These are phyloP conservation scores for Xerocomus spinulosus DNA, from an alignment of 768 basidiomycete genomes.

Conservation along the genomic window DNA sequence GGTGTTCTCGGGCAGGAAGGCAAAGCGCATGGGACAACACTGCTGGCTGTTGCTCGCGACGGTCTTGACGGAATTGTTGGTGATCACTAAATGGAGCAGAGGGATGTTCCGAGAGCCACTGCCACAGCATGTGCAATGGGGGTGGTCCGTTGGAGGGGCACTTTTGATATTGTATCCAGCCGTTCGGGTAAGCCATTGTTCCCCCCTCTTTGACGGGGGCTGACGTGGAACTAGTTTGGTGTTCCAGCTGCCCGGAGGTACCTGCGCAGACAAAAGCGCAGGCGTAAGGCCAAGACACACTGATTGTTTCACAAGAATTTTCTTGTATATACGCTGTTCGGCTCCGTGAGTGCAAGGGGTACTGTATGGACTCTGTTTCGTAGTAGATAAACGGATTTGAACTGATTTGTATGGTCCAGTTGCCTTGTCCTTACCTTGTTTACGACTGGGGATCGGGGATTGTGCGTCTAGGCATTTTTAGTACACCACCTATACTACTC, in stretches of 20 bases:
- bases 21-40: slow-evolving; percentile 88
- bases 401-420: no score
- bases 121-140: slow-evolving; percentile 58
- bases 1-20: slow-evolving; percentile 45
- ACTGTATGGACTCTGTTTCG: no score
- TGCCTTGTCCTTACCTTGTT: no score
- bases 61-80: slow-evolving; percentile 75
- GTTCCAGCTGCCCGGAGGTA: slow-evolving; percentile 54
- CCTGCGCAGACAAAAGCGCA: slow-evolving; percentile 35
- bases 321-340: background rate
- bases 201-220: background rate
- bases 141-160: slow-evolving; percentile 57
- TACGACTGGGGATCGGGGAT: no score
- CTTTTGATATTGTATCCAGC: slow-evolving; percentile 66
- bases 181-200: slow-evolving; percentile 47
- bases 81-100: slow-evolving; percentile 78
- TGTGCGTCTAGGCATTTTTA: no score
- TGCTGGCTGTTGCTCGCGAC: slow-evolving; percentile 84
- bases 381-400: no score
- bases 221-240: slow-evolving; percentile 50
- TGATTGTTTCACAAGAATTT: slow-evolving; percentile 14
- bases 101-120: slow-evolving; percentile 64
- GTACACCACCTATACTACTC: no score
- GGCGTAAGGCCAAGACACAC: slow-evolving; percentile 29
- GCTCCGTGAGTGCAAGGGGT: background rate